These are phyloP conservation scores for Endotrypanum monterogeii DNA, from an alignment of 208 protist genomes.

Conservation along the genomic window DNA sequence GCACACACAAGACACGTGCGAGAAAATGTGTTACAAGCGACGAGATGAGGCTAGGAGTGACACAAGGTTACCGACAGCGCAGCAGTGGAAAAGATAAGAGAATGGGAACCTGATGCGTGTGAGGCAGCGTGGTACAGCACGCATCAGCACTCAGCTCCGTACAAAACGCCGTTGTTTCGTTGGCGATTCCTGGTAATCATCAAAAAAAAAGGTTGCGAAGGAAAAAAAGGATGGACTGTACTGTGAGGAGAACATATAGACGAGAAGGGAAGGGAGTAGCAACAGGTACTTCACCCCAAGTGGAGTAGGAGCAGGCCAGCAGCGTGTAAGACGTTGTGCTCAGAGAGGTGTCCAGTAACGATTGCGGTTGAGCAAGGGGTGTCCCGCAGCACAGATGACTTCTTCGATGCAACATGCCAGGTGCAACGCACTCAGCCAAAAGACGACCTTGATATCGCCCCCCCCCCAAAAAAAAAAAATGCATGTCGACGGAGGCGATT, in stretches of 20 bases:
- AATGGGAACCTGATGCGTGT: background rate
- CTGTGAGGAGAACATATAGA: no score
- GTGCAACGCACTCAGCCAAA: background rate
- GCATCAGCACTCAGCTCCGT: background rate
- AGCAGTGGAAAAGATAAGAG: background rate
- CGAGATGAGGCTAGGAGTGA: background rate
- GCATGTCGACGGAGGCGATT: background rate
- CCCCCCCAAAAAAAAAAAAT: background rate
- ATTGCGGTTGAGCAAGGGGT: background rate
- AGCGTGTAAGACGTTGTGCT: background rate
- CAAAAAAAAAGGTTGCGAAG: background rate
- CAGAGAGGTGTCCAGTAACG: background rate
- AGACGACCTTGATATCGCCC: background rate
- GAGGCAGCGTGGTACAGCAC: background rate
- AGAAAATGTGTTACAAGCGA: background rate
- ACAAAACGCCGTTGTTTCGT: background rate
- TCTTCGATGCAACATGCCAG: background rate
- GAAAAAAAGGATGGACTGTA: background rate
- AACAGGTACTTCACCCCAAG: no score
- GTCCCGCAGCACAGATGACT: background rate
- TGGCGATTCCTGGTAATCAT: background rate
- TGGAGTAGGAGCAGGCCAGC: background rate
- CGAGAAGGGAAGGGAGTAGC: no score
- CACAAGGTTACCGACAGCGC: background rate
- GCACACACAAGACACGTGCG: background rate